Percentiles rank a stretch among this genome's conserved stretches.
phyloP scores from a whole-genome alignment of 805 yeast species.

The Sugiyamaella lignohabitans region DNA sequence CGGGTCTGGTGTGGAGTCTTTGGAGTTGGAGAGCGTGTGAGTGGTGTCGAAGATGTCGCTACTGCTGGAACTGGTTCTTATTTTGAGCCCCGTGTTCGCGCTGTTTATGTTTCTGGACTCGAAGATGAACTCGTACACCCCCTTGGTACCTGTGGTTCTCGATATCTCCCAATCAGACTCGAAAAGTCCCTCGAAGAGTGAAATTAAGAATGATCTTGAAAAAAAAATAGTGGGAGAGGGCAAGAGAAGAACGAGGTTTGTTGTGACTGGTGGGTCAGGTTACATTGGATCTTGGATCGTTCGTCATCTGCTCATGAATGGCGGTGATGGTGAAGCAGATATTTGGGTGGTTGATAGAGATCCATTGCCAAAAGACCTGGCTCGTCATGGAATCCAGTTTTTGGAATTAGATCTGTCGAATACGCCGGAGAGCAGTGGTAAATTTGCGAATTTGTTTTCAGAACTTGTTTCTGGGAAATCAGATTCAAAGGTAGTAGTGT shows the following conservation, averaged over 20 bases:
- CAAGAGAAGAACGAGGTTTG: too few species aligned
- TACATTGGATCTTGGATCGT: conserved; percentile 30
- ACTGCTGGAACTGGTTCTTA: background rate
- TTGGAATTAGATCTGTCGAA: conserved; percentile 10
- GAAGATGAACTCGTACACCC: background rate
- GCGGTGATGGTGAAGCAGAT: conserved; percentile 7
- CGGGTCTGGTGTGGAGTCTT: too few species aligned
- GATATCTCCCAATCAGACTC: too few species aligned
- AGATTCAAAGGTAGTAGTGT: background rate
- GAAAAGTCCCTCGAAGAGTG: too few species aligned
- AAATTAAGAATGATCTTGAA: too few species aligned
- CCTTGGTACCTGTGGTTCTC: too few species aligned
- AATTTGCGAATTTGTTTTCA: background rate
- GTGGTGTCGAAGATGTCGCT: too few species aligned
- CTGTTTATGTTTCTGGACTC: background rate
- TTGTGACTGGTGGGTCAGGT: conserved; percentile 29
- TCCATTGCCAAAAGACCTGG: conserved; percentile 24
- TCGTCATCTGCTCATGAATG: conserved; percentile 24
- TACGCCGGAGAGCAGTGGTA: background rate
- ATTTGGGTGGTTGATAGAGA: conserved; percentile 20
- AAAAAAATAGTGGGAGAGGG: too few species aligned
- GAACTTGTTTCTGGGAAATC: background rate
- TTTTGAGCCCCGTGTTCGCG: background rate
- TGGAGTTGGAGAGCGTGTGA: too few species aligned
- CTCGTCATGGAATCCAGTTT: conserved; percentile 21